phyloP scores from a whole-genome alignment of 805 yeast genomes.

The Candida succiphila region DNA sequence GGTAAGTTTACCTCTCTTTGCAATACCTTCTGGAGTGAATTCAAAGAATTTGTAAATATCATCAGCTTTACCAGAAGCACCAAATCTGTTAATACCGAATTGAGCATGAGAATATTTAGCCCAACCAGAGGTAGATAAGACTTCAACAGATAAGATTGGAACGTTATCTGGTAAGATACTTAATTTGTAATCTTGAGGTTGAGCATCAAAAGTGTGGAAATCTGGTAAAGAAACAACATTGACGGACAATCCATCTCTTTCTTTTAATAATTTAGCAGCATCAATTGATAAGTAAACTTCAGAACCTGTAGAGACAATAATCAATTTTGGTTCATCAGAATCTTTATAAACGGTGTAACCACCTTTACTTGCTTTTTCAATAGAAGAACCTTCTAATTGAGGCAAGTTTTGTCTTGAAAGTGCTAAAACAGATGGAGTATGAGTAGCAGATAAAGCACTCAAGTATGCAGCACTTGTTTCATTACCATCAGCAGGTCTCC shows the following conservation, averaged over 20 bases:
- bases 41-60: conserved; percentile 79
- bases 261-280: conserved; percentile 63
- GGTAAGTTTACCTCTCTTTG: conserved; percentile 73
- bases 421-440: conserved; percentile 68
- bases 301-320: conserved; percentile 88
- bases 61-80: conserved; percentile 87
- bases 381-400: conserved; percentile 84
- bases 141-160: conserved; percentile 92
- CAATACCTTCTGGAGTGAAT: conserved; percentile 90
- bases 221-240: conserved; percentile 90
- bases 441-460: conserved; percentile 47
- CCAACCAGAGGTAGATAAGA: conserved; percentile 88
- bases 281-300: conserved; percentile 81
- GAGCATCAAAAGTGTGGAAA: conserved; percentile 80
- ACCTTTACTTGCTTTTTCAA: conserved; percentile 91
- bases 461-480: conserved; percentile 79
- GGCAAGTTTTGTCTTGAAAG: conserved; percentile 83
- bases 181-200: conserved; percentile 69
- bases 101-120: conserved; percentile 91
- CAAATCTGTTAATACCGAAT: conserved; percentile 91
- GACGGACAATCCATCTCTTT: conserved; percentile 57
- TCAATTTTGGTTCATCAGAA: conserved; percentile 54
- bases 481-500: conserved; percentile 94
- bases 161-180: conserved; percentile 90
- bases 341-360: conserved; percentile 73